A percentile compares a stretch with the other conserved stretches of the same genome.
These are phyloP conservation scores for Angophora floribunda DNA, from an alignment of 345 rosid genomes.

Conservation along the genomic window DNA sequence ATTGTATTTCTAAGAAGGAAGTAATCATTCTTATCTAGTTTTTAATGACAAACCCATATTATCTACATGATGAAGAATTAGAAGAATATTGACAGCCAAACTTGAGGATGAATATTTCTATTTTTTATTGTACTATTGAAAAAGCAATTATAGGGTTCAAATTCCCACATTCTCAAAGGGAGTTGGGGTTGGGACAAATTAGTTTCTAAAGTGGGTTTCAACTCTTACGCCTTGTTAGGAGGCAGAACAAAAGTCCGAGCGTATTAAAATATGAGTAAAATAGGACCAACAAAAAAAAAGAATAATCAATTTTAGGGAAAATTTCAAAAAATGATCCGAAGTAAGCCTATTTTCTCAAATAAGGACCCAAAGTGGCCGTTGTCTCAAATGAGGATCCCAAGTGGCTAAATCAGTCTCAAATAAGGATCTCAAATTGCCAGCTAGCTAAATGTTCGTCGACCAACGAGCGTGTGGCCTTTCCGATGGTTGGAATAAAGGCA, in stretches of 20 bases:
- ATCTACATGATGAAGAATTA: neutral
- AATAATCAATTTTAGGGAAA: too few species aligned
- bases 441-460: too few species aligned
- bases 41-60: neutral
- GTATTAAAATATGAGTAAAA: fast-evolving
- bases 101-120: neutral
- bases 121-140: neutral
- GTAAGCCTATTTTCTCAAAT: too few species aligned
- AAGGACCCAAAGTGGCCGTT: too few species aligned
- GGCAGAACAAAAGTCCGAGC: fast-evolving
- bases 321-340: too few species aligned
- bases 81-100: neutral
- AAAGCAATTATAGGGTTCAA: neutral
- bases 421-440: too few species aligned
- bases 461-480: too few species aligned
- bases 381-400: too few species aligned
- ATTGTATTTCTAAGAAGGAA: neutral
- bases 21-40: neutral
- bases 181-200: fast-evolving
- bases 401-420: too few species aligned
- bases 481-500: too few species aligned
- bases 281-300: too few species aligned
- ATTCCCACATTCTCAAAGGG: fast-evolving
- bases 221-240: fast-evolving
- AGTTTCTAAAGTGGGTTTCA: fast-evolving